Evolutionary conservation across 495 filamentous ascomycete genomes (phyloP), one percentile per base, ranked within the genome.

Genomic region (Tuber brumale): DNA sequence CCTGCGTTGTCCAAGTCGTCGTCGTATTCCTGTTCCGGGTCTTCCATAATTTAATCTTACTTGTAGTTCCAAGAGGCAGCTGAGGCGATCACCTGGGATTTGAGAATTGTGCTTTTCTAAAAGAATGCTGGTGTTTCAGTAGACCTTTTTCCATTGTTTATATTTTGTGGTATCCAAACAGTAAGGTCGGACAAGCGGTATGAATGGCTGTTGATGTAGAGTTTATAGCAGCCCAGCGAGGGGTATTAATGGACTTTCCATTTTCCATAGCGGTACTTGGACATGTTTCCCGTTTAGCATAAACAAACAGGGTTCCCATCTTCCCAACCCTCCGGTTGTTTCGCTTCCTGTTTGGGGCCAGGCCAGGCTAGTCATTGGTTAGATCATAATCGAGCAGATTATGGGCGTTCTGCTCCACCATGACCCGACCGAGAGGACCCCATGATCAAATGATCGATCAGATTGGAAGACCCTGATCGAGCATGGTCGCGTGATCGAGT

Each of bases 21-120:
- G 76, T 85, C 87, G 27, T 87, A 85, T 75, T 84, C 88, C 31
- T 71, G 81, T 51, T 91, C 89, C 12, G 84, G 87, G 80, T 92
- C 90, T 69, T 91, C 87, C 85, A 91, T 89, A n/a, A 86, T 85
- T 73, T 91, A 90, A 45, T 92, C 90, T 75, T 89, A 88, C 43
- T 92, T 90, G 76, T 92, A 91, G 76, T 92, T 90, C 10, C 90
- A 92, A 83, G 89, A 91, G 76, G n/a, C n/a, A n/a, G n/a, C n/a
- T n/a, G n/a, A n/a, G n/a, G 85, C 89, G 75, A 70, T 37, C 31
- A 41, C 10, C 39, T 71, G 43, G 21, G n/a, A 39, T n/a, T 44
- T 41, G 23, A 71, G 70, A 35, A 41, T 44, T 41, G 43, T 41
- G 8, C 70, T 39, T n/a, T 39, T 19, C 16, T 71, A 27, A 41